Evolutionary conservation across 768 basidiomycete genomes (phyloP), one percentile per base, ranked within the genome.

Genomic region (Auricularia sp.): DNA sequence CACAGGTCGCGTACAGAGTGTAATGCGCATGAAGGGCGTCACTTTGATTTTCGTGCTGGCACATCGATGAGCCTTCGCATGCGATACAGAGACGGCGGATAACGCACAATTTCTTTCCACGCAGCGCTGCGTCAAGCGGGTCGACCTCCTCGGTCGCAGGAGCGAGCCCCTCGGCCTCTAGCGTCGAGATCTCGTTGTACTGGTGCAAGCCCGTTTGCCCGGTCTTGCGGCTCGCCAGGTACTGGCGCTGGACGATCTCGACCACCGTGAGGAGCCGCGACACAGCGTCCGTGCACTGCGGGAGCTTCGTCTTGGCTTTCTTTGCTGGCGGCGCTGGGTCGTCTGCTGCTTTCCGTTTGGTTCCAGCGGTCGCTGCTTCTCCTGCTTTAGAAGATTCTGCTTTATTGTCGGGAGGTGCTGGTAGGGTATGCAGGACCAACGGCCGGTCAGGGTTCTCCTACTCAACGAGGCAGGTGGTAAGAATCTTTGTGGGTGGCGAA

Each of bases 231-330:
- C 72, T 67, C 51, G 80, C 80, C 63, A 90, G 66, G 70, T 85
- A 92, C 71, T 92, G 88, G 34, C 92, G 83, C 70, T 93, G 93
- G 69, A 92, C 83, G 64, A 93, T 90, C 73, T 95, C 92, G 0
- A 85, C 86, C 3, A 91, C 87, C 0, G 87, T 84, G 43, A 94
- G 78, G 7, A 95, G 79, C 0, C 87, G 83, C 0, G 90, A 84
- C 3, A 84, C 79, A 7, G 76, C 71, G 0, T 75, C 63, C 1
- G 70, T 72, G 12, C 61, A 23, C 29, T 29, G 61, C 11, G 23
- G 36, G 1, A 16, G 43, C 33, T 42, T 47, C 21, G 18, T 8
- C 10, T 39, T 59, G 56, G 44, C 1, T 14, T 65, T 61, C 34
- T 23, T 64, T 21, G 21, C 16, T 1, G 18, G 6, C 16, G 42